Evolutionary conservation across 495 filamentous ascomycete species (phyloP).

Genomic region (Acidomyces sp.): DNA sequence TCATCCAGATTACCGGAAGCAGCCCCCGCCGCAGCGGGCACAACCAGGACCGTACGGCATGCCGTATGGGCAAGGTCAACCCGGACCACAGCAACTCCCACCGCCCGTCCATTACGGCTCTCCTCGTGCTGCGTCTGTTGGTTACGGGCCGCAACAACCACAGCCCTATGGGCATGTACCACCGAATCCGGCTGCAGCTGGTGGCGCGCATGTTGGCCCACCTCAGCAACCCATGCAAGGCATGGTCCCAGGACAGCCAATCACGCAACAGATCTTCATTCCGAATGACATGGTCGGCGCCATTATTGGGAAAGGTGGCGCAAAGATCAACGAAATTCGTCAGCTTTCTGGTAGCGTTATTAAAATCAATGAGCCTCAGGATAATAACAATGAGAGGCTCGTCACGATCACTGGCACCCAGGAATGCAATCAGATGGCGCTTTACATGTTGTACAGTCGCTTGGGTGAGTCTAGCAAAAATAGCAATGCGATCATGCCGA

Average conservation of each 20-base stretch:
- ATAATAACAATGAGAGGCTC: slow-evolving; percentile 94
- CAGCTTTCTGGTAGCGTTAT: slow-evolving; percentile 95
- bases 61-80: slow-evolving; percentile 55
- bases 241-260: slow-evolving; percentile 66
- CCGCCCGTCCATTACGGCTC: slow-evolving; percentile 61
- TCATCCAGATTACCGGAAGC: slow-evolving; percentile 64
- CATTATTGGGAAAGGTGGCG: slow-evolving; percentile 96
- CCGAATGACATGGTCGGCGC: slow-evolving; percentile 99
- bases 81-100: slow-evolving; percentile 45
- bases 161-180: slow-evolving; percentile 49
- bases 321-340: slow-evolving; percentile 98
- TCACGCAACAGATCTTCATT: slow-evolving; percentile 98
- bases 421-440: slow-evolving; percentile 96
- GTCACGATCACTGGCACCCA: slow-evolving; percentile 96
- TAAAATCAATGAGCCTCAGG: slow-evolving; percentile 98
- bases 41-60: slow-evolving; percentile 28
- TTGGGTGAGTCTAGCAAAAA: slow-evolving; percentile 58
- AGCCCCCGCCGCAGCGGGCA: slow-evolving; percentile 54
- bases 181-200: slow-evolving; percentile 17
- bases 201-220: slow-evolving; percentile 46
- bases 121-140: slow-evolving; percentile 51
- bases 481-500: slow-evolving; percentile 13
- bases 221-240: slow-evolving; percentile 53
- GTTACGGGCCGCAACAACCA: slow-evolving; percentile 66
- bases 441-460: slow-evolving; percentile 96